phyloP scores from a whole-genome alignment of 108 stramenopile species.

The Nitzschia inconspicua region DNA sequence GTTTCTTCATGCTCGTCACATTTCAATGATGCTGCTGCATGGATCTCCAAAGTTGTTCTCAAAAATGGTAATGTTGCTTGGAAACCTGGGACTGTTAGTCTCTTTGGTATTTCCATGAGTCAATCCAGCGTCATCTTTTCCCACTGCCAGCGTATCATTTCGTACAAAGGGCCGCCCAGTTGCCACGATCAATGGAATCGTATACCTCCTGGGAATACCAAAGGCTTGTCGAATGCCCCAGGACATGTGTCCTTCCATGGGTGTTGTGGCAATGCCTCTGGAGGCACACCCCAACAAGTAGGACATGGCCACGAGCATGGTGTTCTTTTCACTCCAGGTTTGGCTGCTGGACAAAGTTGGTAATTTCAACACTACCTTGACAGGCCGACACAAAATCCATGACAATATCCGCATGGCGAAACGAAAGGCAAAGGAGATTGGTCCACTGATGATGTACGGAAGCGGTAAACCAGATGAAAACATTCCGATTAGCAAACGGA shows the following conservation, averaged over 20 bases:
- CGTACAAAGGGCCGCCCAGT: conserved; percentile 43
- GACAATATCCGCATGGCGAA: conserved; percentile 39
- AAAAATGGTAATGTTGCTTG: conserved; percentile 48
- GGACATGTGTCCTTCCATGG: conserved; percentile 87
- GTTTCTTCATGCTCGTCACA: too few relatives aligned
- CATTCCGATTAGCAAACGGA: conserved; percentile 46
- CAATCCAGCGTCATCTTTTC: conserved; percentile 62
- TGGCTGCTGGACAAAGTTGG: conserved; percentile 74
- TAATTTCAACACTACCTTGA: conserved; percentile 46
- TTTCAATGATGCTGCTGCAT: too few relatives aligned
- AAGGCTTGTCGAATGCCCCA: conserved; percentile 58
- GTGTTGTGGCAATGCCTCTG: conserved; percentile 77
- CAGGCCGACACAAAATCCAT: conserved; percentile 28
- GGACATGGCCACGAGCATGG: conserved; percentile 88
- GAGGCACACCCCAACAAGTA: conserved; percentile 83
- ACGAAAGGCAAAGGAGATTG: conserved; percentile 63
- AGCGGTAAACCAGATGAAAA: conserved; percentile 80
- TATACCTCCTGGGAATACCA: conserved; percentile 58
- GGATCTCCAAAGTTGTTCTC: conserved; percentile 56
- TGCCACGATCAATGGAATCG: conserved; percentile 67
- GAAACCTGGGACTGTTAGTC: conserved; percentile 44
- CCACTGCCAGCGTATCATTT: background rate
- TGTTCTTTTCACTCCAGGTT: conserved; percentile 89
- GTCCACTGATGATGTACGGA: conserved; percentile 51
- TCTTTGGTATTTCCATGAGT: conserved; percentile 38